These are phyloP conservation scores for Phytophthora pluvialis DNA, from an alignment of 352 stramenopile species.

Conservation along the genomic window DNA sequence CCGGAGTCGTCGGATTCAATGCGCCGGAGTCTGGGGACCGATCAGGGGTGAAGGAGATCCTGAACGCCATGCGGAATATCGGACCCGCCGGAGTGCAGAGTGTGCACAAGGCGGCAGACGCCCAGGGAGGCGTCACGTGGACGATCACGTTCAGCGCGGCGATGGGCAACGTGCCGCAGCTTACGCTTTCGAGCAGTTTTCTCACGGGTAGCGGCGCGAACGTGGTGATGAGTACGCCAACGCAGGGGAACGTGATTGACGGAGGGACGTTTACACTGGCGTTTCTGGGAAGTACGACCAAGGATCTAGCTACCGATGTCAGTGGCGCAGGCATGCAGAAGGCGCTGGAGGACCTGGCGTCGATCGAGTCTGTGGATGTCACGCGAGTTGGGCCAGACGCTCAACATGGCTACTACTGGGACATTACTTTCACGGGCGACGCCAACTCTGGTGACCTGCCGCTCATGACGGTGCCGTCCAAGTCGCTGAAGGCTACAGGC, in stretches of 20 bases:
- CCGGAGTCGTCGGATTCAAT: constrained; percentile 91
- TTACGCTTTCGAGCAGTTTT: constrained; percentile 71
- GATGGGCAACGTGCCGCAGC: constrained; percentile 68
- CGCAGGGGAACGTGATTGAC: constrained; percentile 67
- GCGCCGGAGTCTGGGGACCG: constrained; percentile 58
- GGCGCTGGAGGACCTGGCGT: constrained; percentile 59
- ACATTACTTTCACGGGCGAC: constrained; percentile 79
- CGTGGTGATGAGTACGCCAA: constrained; percentile 66
- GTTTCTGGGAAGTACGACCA: constrained; percentile 90
- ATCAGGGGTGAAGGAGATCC: constrained; percentile 66
- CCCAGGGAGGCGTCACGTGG: constrained; percentile 92
- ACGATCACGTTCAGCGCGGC: constrained; percentile 82
- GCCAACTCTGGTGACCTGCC: constrained; percentile 70
- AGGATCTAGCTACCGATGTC: constrained; percentile 85
- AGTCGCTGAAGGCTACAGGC: constrained; percentile 43
- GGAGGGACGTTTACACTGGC: constrained; percentile 92
- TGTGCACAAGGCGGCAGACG: constrained; percentile 72
- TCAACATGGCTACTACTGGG: constrained; percentile 77
- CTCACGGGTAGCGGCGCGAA: constrained; percentile 76
- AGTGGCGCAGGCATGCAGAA: constrained; percentile 70
- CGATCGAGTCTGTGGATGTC: constrained; percentile 72
- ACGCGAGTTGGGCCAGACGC: constrained; percentile 53
- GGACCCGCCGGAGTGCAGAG: constrained; percentile 55
- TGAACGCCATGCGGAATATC: constrained; percentile 86
- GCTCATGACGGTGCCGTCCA: constrained; percentile 53